Evolutionary conservation across 345 rosid genomes (phyloP).

Genomic region (Carallia brachiata): DNA sequence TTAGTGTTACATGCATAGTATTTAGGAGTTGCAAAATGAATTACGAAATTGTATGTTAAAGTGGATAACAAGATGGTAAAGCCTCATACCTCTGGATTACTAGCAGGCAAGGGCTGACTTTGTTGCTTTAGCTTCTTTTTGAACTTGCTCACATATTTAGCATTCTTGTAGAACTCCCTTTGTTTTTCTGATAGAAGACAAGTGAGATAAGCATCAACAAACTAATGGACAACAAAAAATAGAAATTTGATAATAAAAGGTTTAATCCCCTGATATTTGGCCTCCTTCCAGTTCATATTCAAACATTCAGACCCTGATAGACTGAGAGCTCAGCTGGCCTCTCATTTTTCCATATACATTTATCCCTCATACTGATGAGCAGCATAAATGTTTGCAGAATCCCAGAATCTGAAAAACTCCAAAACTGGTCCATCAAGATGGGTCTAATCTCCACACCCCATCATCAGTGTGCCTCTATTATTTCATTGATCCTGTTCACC

Average conservation of each 20-base stretch:
- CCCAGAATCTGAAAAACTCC: too few relatives aligned
- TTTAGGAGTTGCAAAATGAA: neutral
- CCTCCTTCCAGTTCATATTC: neutral
- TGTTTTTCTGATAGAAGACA: constrained; percentile 51
- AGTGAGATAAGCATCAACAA: neutral
- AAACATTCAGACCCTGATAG: neutral
- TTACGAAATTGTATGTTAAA: neutral
- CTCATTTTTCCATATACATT: neutral
- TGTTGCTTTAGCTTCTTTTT: constrained; percentile 51
- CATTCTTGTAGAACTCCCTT: constrained; percentile 80
- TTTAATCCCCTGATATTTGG: neutral
- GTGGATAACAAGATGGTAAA: neutral
- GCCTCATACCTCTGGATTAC: constrained; percentile 31
- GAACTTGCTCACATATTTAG: constrained; percentile 66
- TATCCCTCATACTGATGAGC: neutral
- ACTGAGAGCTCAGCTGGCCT: too few relatives aligned
- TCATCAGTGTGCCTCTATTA: neutral
- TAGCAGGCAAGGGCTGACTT: constrained; percentile 21
- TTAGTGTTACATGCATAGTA: too few relatives aligned
- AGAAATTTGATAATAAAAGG: neutral
- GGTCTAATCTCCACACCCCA: too few relatives aligned
- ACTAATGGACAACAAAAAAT: neutral
- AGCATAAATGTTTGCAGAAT: too few relatives aligned
- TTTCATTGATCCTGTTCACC: neutral
- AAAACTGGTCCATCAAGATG: too few relatives aligned